phyloP scores from a whole-genome alignment of 208 protist genomes.

The Vickermania ingenoplastis region DNA sequence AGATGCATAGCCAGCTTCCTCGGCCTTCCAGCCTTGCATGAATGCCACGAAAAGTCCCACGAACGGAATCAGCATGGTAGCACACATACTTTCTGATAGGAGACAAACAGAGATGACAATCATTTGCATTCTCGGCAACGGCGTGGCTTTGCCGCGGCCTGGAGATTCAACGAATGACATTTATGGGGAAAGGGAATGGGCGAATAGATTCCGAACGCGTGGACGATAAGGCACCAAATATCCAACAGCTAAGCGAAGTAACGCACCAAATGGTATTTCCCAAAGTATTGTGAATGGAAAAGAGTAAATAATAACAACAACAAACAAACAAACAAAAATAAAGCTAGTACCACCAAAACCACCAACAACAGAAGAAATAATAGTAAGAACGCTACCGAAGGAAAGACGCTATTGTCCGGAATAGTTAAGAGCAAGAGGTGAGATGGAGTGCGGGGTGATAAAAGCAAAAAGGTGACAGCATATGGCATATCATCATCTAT shows the following conservation, averaged over 20 bases:
- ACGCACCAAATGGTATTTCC: not conserved
- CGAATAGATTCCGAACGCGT: not conserved
- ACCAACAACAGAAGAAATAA: no score
- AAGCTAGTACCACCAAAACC: no score
- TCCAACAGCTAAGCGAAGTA: not conserved
- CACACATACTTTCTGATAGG: slow-evolving; percentile 67
- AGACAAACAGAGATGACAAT: slow-evolving; percentile 49
- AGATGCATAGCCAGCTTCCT: slow-evolving; percentile 44
- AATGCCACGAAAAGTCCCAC: slow-evolving; percentile 48
- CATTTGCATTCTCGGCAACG: slow-evolving; percentile 53
- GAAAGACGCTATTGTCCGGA: no score
- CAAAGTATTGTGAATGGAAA: not conserved
- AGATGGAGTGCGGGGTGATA: no score
- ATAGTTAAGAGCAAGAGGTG: no score
- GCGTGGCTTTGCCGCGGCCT: slow-evolving; percentile 23
- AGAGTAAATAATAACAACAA: not conserved
- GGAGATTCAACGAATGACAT: not conserved
- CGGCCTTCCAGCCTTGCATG: slow-evolving; percentile 21
- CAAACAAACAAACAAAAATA: not conserved
- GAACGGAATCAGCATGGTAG: slow-evolving; percentile 69
- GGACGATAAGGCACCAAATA: not conserved
- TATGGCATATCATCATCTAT: no score
- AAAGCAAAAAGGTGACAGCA: no score
- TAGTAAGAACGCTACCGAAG: no score
- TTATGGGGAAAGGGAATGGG: not conserved